These are phyloP conservation scores for Calonectria montana DNA, from an alignment of 2,329 filamentous ascomycete genomes.

Conservation along the genomic window DNA sequence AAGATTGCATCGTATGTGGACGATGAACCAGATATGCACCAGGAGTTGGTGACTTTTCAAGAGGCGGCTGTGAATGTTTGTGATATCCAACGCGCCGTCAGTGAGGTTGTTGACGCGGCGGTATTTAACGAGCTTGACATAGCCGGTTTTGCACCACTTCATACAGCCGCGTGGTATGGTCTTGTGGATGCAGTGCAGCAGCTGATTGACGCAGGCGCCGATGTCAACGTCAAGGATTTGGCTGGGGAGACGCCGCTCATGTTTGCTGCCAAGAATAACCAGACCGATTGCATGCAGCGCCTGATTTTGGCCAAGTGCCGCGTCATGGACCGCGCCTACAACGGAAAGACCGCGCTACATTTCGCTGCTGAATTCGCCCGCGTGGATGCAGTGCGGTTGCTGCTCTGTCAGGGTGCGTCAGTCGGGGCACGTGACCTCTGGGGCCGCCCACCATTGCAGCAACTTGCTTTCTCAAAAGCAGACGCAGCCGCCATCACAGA, in stretches of 20 bases:
- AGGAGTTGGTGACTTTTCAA: too few species aligned
- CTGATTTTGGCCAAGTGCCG: neutral
- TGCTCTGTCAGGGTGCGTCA: neutral
- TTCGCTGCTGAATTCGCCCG: accelerated
- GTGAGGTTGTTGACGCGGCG: neutral
- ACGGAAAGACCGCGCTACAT: neutral
- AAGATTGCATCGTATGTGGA: neutral
- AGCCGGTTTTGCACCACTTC: neutral
- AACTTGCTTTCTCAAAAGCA: neutral
- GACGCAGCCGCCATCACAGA: neutral
- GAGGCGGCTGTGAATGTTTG: neutral
- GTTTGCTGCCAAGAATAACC: neutral
- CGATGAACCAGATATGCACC: neutral
- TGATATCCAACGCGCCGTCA: neutral
- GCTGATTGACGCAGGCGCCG: neutral
- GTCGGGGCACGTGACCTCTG: neutral
- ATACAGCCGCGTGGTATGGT: neutral
- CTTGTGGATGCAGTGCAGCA: neutral
- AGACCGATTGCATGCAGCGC: neutral
- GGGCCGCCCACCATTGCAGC: neutral
- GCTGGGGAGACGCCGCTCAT: neutral
- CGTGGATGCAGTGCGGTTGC: neutral
- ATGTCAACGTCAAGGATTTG: neutral
- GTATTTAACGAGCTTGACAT: neutral
- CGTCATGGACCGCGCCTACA: neutral